phyloP scores from a whole-genome alignment of 2,329 filamentous ascomycete species.

The Colletotrichum falcatum region DNA sequence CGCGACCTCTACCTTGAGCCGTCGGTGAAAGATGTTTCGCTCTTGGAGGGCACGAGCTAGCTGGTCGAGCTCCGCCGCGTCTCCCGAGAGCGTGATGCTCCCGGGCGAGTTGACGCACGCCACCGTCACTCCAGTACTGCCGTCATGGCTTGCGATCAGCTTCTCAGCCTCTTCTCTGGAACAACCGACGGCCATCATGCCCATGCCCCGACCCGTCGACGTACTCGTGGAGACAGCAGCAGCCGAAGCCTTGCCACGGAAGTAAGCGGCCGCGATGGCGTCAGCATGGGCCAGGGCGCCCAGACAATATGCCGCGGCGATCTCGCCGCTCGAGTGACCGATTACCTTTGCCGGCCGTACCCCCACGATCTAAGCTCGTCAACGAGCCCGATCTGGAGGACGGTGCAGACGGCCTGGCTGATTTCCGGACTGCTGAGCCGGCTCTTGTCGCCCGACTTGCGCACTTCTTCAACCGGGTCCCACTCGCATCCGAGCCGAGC shows the following conservation, averaged over 20 bases:
- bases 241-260: slow-evolving; percentile 56
- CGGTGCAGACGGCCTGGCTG: slow-evolving; percentile 56
- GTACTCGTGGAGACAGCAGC: too few relatives aligned
- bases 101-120: slow-evolving; percentile 63
- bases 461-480: slow-evolving; percentile 44
- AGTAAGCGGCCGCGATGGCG: slow-evolving; percentile 62
- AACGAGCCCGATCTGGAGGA: slow-evolving; percentile 56
- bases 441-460: slow-evolving; percentile 41
- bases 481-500: slow-evolving; percentile 47
- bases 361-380: slow-evolving; percentile 49
- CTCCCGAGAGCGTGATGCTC: slow-evolving; percentile 64
- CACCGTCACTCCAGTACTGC: too few relatives aligned
- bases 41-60: slow-evolving; percentile 52
- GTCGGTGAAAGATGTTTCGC: slow-evolving; percentile 38
- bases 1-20: slow-evolving; percentile 20
- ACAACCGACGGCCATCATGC: too few relatives aligned
- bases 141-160: slow-evolving; percentile 17
- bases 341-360: slow-evolving; percentile 46
- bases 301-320: slow-evolving; percentile 56
- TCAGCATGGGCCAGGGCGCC: slow-evolving; percentile 49
- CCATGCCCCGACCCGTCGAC: too few relatives aligned
- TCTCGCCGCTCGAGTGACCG: slow-evolving; percentile 55
- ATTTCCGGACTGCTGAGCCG: slow-evolving; percentile 10
- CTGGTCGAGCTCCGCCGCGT: slow-evolving; percentile 56
- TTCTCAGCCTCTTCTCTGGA: too few relatives aligned